Base-by-base conservation (phyloP, 768 basidiomycete species). In the Suillus americanus region DNA sequence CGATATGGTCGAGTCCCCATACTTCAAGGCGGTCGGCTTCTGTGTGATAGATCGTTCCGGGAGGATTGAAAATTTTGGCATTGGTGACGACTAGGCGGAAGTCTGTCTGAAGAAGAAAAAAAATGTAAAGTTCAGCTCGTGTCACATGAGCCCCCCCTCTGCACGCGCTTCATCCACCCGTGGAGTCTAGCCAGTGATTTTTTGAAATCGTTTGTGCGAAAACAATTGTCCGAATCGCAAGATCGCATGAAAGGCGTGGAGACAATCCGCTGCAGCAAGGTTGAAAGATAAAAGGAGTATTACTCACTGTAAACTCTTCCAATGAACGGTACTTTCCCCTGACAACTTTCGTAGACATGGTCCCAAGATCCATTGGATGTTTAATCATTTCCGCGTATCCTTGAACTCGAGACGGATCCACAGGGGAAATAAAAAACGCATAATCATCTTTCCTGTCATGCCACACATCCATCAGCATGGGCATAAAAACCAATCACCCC, bases 341-440 rank as follows among this genome's bases (percentile, higher is more conserved):
- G 64, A 83, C 83, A 53, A 95, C 90, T 76, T 95, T 97, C 62
- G 80, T 79, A 23, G 88, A 78, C 80, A 99, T 91, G 0, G 95
- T 95, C 0, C 92, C 91, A 63, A 99, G 81, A 71, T 98, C 95
- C 95, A 98, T 99, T 8, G 96, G 95, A 23, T 82, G 81, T 69
- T 90, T 89, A 60, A 99, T 86, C 56, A 88, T 78, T 79, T 90
- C 86, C 14, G 79, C 63, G 67, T 90, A 90, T 1, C 86, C 86
- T 13, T 87, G 82, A 0, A 91, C 87, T 67, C 84, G 81, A 2
- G 78, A 73, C 0, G 76, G 73, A 73, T 92, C 82, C 7, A 94
- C 92, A 2, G 91, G 91, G 43, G 75, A 71, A 62, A 92, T 74
- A 73, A 94, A 94, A 76, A 93, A 93, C 2, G 89, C 91, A 80